Evolutionary conservation across 257 asterid species (phyloP).

Genomic region (Agastache rugosa): DNA sequence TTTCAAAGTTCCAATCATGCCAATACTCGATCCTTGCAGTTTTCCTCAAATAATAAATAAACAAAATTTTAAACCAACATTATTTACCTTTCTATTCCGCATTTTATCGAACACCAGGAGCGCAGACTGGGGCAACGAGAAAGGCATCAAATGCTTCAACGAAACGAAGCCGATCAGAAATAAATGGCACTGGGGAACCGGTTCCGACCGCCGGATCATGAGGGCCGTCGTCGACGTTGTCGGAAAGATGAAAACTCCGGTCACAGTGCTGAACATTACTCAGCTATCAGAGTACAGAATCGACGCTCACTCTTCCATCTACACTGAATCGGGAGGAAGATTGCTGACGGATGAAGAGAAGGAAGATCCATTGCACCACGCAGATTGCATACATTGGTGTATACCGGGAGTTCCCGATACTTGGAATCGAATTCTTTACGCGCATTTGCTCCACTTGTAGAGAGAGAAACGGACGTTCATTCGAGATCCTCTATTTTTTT

Average conservation of each 20-base stretch:
- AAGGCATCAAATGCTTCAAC: slow-evolving; percentile 82
- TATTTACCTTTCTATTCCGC: background rate
- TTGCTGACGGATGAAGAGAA: slow-evolving; percentile 72
- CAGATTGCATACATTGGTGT: slow-evolving; percentile 99
- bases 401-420: slow-evolving; percentile 97
- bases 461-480: too few relatives aligned
- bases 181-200: slow-evolving; percentile 83
- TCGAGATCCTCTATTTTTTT: too few relatives aligned
- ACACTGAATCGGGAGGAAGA: slow-evolving; percentile 71
- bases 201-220: slow-evolving; percentile 77
- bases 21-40: background rate
- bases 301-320: slow-evolving; percentile 84
- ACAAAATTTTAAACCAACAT: background rate
- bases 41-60: too few relatives aligned
- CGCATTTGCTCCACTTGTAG: slow-evolving; percentile 64
- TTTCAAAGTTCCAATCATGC: background rate
- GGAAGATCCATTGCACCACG: slow-evolving; percentile 71
- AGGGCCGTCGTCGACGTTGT: slow-evolving; percentile 53
- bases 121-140: slow-evolving; percentile 79
- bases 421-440: slow-evolving; percentile 80
- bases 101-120: slow-evolving; percentile 55
- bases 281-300: slow-evolving; percentile 85
- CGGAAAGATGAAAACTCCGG: slow-evolving; percentile 71
- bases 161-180: slow-evolving; percentile 75
- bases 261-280: slow-evolving; percentile 76